Base-by-base conservation (phyloP, 1,139 yeast species). In the Blastobotrys aristatus region DNA sequence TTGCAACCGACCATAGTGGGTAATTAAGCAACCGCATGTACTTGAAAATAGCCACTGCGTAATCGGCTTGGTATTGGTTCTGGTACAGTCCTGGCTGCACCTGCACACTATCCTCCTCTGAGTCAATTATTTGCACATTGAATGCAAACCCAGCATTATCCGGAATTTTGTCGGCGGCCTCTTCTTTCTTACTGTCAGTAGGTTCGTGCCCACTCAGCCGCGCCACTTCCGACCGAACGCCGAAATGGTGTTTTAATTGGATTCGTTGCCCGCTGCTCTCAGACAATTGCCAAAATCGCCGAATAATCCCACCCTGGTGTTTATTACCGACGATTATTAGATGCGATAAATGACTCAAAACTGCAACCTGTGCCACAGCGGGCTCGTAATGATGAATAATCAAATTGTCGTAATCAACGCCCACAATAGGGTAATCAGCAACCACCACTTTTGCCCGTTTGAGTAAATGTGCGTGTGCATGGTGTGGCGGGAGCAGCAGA, bases 11-110 rank as follows among this genome's bases (percentile, higher is more conserved):
- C 0, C 58, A 54, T 0, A 57, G 46, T 0, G 79, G 71, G 54
- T 77, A 77, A 0, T 78, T 80, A 17, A 72, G 52, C 2, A 69
- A 55, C 21, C 74, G 58, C 74, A 80, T 65, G 54, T 76, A 78
- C 59, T 70, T 71, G 57, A 67, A 79, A 8, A 79, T 54, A 0
- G 67, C 64, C 8, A 76, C 76, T 13, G 75, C 67, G 52, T 67
- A 76, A 53, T 77, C 81, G 0, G 84, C 85, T 55, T 80, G 85
- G 10, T 69, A 74, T 10, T 75, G 55, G 50, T 74, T 74, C 49
- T 73, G 71, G 52, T 58, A 60, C 57, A 52, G 1, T 56, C 63
- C 7, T 63, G 59, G 1, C 55, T 49, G 2, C 62, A 63, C 44
- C 64, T 66, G 2, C 58, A 49, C 42, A 16, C 30, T 55, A 40